Base-by-base conservation (phyloP, 108 stramenopile species). In the Mediolabrus comicus region DNA sequence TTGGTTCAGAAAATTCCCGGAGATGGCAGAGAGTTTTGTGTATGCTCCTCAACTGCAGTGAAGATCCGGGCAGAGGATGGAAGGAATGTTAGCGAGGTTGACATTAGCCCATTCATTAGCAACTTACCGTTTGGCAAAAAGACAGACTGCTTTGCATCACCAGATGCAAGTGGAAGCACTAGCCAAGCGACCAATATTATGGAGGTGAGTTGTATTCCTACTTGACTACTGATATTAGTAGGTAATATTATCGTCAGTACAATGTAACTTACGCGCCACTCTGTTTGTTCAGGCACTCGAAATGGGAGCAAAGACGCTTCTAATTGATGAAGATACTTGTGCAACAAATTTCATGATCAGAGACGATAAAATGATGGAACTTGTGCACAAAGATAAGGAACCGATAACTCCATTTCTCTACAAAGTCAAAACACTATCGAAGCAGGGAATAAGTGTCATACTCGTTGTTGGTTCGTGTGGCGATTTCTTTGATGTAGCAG, bases 1-100 rank as follows among this genome's bases (percentile, higher is more conserved):
- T n/a, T n/a, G n/a, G n/a, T 49, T 49, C 46, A 49, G 46, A 97
- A 98, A 69, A 79, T 98, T 33, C 96, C 96, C 0, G 97, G 96
- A 10, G 98, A 98, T 65, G 98, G 98, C 2, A 83, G 98, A 53
- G 98, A 98, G 70, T 91, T 92, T 68, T 94, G 96, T 43, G 85
- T 91, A 13, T 86, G 85, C n/a, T 49, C 72, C 29, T 63, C 72
- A n/a, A 75, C 75, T 43, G 86, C 95, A 12, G 86, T 94, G 13
- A 97, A 97, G 72, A 90, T 98, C 61, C 83, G 96, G 17, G 94
- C 97, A 9, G 98, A 98, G 80, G 98, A 98, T 81, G 98, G 98
- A 33, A 82, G 98, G 26, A 65, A 63, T 68, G 94, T 98, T 26
- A 72, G 55, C 46, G 69, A 65, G 53, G 92, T 93, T 12, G 91